Evolutionary conservation across 805 yeast species (phyloP).

Genomic region (Isabelozyma rhagii): DNA sequence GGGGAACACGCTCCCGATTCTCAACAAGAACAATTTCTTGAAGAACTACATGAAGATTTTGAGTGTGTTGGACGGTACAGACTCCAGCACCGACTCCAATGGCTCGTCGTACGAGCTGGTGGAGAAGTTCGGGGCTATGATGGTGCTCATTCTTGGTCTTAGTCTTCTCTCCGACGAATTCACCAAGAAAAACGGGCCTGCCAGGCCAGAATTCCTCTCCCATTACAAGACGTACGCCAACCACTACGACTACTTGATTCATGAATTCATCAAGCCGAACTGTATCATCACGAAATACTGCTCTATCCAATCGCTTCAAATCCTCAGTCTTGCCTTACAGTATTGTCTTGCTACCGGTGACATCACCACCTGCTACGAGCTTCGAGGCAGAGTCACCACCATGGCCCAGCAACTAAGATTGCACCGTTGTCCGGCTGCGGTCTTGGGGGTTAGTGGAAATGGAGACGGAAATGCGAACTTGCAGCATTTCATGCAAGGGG

Average conservation of each 20-base stretch:
- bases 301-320: constrained; percentile 67
- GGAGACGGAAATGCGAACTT: constrained; percentile 28
- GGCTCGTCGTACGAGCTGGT: constrained; percentile 24
- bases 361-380: constrained; percentile 66
- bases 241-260: constrained; percentile 59
- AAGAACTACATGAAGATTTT: constrained; percentile 50
- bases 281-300: constrained; percentile 55
- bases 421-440: constrained; percentile 85
- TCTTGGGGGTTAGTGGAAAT: constrained; percentile 54
- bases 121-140: constrained; percentile 57
- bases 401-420: constrained; percentile 84
- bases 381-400: constrained; percentile 71
- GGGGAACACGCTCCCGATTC: constrained; percentile 66
- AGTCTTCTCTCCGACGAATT: constrained; percentile 43
- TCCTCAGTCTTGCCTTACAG: constrained; percentile 63
- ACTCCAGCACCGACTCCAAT: neutral
- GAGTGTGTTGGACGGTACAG: constrained; percentile 38
- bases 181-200: constrained; percentile 14
- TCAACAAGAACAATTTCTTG: constrained; percentile 69
- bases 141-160: constrained; percentile 47
- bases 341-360: constrained; percentile 75
- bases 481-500: constrained; percentile 71
- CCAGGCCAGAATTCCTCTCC: constrained; percentile 9
- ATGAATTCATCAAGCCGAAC: constrained; percentile 58
- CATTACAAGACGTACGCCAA: constrained; percentile 25